Base-by-base conservation (phyloP, 2,329 filamentous ascomycete species). In the Arthrobotrys entomopaga region DNA sequence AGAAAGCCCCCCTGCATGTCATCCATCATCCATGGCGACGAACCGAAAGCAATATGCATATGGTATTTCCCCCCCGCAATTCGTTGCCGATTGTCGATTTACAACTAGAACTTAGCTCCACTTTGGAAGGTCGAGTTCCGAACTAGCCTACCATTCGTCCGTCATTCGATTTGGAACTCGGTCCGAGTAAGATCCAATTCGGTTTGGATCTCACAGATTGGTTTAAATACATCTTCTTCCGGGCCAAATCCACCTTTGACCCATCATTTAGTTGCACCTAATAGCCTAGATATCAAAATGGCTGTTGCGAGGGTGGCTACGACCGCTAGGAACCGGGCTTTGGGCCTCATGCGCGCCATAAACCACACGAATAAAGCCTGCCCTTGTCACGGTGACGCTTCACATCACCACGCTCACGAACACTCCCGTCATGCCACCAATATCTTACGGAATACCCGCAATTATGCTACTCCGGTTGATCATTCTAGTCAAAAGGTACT, bases 361-460 rank as follows among this genome's bases (percentile, higher is more conserved):
- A 75, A 65, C 65, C 71, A 75, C 52, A 58, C 65, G 22, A 69
- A 69, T 48, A 48, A 56, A 4, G 88, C 86, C 61, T 97, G 93
- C 80, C 95, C 95, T 0, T 98, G 95, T 82, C 95, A 99, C 81
- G 91, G 91, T 49, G 97, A 97, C 79, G 92, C 93, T 10, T 87
- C 87, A 60, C 88, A 94, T 80, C 91, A 94, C 78, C 89, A 93
- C 77, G 81, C 83, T 0, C 80, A 83, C 16, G 73, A 76, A 42
- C 74, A 73, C 57, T 76, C 43, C 70, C 58, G 63, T 48, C 76
- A 63, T 65, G 74, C 48, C 43, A 50, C 85, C 20, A 84, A 83
- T 65, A 81, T 83, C 54, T 80, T 81, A 19, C 80, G 82, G 59
- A 64, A 48, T 43, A 42, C 19, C 8, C 78, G 87, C 38, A 84